A percentile compares a stretch with the other conserved stretches of the same genome.
These are phyloP conservation scores for Amanita polypyramis DNA, from an alignment of 768 basidiomycete genomes.

Conservation along the genomic window DNA sequence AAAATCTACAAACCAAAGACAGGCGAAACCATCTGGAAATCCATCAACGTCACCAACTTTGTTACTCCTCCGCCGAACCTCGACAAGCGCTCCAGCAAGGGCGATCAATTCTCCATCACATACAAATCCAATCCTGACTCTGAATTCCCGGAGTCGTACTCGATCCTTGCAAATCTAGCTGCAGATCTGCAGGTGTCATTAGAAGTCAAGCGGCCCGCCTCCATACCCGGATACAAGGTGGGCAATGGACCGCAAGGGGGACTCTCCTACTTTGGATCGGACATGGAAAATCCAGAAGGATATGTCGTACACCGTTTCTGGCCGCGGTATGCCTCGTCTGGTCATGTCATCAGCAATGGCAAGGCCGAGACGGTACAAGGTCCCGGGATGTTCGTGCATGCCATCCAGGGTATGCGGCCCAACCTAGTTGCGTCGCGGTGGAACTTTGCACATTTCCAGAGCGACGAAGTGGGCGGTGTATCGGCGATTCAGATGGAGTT, in stretches of 20 bases:
- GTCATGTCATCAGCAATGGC: constrained; percentile 60
- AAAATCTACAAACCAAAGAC: constrained; percentile 77
- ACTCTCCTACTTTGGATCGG: constrained; percentile 76
- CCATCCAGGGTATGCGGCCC: constrained; percentile 97
- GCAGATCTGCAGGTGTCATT: constrained; percentile 75
- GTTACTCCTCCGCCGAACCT: constrained; percentile 60
- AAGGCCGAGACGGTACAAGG: constrained; percentile 46
- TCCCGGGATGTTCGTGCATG: constrained; percentile 83
- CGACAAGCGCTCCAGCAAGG: constrained; percentile 81
- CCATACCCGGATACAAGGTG: constrained; percentile 82
- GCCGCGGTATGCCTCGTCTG: constrained; percentile 56
- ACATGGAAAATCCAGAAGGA: constrained; percentile 60
- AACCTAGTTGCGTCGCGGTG: constrained; percentile 87
- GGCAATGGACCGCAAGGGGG: constrained; percentile 86
- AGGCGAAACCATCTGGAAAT: constrained; percentile 72
- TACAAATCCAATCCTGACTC: constrained; percentile 43
- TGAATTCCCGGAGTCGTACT: constrained; percentile 68
- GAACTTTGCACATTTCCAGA: constrained; percentile 95
- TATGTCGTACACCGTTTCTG: constrained; percentile 90
- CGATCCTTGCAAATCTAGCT: constrained; percentile 68
- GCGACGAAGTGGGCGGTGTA: constrained; percentile 57
- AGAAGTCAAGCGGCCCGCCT: constrained; percentile 55
- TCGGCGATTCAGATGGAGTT: constrained; percentile 96
- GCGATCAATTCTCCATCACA: constrained; percentile 75
- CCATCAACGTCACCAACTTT: constrained; percentile 77